Evolutionary conservation across 805 yeast species (phyloP).

Genomic region (Candida methanosorbosa): DNA sequence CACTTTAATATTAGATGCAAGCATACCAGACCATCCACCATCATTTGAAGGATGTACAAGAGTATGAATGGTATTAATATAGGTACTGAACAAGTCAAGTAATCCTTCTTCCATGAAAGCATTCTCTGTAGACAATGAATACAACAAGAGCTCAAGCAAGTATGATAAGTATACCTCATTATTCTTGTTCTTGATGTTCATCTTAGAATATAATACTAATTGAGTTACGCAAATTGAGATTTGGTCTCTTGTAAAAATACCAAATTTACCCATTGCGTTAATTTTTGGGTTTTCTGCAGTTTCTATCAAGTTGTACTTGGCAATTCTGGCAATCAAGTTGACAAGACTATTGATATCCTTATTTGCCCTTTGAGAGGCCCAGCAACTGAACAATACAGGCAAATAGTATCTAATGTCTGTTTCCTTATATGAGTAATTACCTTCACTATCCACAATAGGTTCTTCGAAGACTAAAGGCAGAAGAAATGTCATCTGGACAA

Average conservation of each 20-base stretch:
- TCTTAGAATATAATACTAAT: constrained; percentile 23
- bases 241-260: constrained; percentile 58
- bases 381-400: constrained; percentile 61
- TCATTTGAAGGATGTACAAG: constrained; percentile 86
- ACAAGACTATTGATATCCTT: constrained; percentile 54
- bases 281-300: constrained; percentile 22
- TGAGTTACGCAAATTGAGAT: constrained; percentile 51
- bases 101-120: constrained; percentile 35
- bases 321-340: constrained; percentile 53
- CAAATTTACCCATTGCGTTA: constrained; percentile 39
- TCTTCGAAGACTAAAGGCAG: constrained; percentile 38
- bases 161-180: constrained; percentile 17
- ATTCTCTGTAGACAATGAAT: constrained; percentile 48
- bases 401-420: constrained; percentile 37
- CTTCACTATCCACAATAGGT: constrained; percentile 10
- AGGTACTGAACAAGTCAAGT: constrained; percentile 40
- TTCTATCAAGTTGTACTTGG: constrained; percentile 36
- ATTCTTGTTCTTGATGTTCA: constrained; percentile 14
- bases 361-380: constrained; percentile 47
- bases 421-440: constrained; percentile 10
- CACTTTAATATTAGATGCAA: constrained; percentile 57
- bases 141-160: constrained; percentile 40
- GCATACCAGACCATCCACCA: constrained; percentile 79
- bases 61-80: constrained; percentile 66
- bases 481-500: constrained; percentile 43